phyloP scores from a whole-genome alignment of 768 basidiomycete species.

The Auricularia heimuer region DNA sequence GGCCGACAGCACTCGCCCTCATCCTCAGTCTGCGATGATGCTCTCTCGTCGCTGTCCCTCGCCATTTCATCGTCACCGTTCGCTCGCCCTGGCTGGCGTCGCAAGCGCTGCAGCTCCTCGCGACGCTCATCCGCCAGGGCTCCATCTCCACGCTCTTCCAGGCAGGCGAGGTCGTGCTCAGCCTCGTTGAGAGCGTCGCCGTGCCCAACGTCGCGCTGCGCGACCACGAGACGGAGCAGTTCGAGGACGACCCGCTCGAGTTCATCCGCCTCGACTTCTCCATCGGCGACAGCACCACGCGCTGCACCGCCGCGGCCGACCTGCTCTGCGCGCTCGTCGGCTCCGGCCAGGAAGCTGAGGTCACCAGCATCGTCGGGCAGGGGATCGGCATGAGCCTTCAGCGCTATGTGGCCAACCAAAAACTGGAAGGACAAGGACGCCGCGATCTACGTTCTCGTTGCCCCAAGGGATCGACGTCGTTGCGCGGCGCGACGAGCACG shows the following conservation, averaged over 20 bases:
- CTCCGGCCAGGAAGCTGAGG: constrained; percentile 51
- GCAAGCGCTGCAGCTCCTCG: constrained; percentile 83
- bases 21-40: too few species aligned
- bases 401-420: constrained; percentile 45
- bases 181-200: constrained; percentile 81
- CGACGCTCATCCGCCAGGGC: constrained; percentile 83
- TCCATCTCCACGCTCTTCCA: constrained; percentile 69
- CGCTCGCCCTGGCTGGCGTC: constrained; percentile 52
- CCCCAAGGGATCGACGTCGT: constrained; percentile 76
- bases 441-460: constrained; percentile 88
- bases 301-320: constrained; percentile 88
- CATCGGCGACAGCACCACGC: constrained; percentile 66
- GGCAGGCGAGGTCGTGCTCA: constrained; percentile 61
- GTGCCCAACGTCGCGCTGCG: constrained; percentile 87
- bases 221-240: constrained; percentile 86
- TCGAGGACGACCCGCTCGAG: constrained; percentile 95
- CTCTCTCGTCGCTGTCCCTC: too few species aligned
- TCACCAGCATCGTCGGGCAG: constrained; percentile 79
- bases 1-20: too few species aligned
- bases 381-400: constrained; percentile 72
- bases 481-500: constrained; percentile 90
- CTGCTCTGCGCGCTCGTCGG: constrained; percentile 86
- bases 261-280: constrained; percentile 84
- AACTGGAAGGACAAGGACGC: constrained; percentile 93
- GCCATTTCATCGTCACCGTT: too few species aligned